Conservation (phyloP, 1,139 yeast species). For the Geotrichum bryndzae region DNA sequence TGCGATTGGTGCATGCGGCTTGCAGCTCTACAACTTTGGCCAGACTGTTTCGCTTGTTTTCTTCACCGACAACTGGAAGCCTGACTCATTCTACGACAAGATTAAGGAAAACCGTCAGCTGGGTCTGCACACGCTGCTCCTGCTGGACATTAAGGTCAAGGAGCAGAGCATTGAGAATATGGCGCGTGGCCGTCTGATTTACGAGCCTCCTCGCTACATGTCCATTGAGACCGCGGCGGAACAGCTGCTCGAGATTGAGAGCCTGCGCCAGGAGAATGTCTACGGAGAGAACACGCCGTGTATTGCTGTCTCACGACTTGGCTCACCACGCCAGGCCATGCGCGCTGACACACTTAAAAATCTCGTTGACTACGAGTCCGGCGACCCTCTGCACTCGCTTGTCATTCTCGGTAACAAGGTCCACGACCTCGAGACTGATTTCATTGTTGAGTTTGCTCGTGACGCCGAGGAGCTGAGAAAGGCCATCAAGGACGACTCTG, state of each 20-base stretch:
- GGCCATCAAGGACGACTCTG: slow-evolving; percentile 64
- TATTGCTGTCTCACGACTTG: slow-evolving; percentile 85
- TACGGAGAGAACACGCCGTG: slow-evolving; percentile 87
- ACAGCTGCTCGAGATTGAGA: slow-evolving; percentile 84
- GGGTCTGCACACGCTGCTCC: slow-evolving; percentile 83
- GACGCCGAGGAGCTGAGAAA: slow-evolving; percentile 48
- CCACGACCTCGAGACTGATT: slow-evolving; percentile 88
- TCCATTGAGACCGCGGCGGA: slow-evolving; percentile 80
- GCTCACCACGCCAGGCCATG: slow-evolving; percentile 75
- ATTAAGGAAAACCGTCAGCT: slow-evolving; percentile 80
- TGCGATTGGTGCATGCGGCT: slow-evolving; percentile 97
- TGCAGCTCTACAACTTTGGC: slow-evolving; percentile 91
- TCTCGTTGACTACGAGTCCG: slow-evolving; percentile 75
- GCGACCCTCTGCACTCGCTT: slow-evolving; percentile 90
- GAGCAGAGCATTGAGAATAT: slow-evolving; percentile 92
- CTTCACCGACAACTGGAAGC: slow-evolving; percentile 93
- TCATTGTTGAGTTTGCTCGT: slow-evolving; percentile 62
- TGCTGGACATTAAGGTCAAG: slow-evolving; percentile 90
- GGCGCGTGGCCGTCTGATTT: slow-evolving; percentile 86
- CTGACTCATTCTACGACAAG: slow-evolving; percentile 89
- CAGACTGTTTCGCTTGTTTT: slow-evolving; percentile 94
- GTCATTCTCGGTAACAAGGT: slow-evolving; percentile 89
- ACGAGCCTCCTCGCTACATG: slow-evolving; percentile 98
- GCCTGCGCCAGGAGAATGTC: slow-evolving; percentile 54
- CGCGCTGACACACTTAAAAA: slow-evolving; percentile 73